Conservation (phyloP, 306 rosid species). For the Crataegus laevigata region DNA sequence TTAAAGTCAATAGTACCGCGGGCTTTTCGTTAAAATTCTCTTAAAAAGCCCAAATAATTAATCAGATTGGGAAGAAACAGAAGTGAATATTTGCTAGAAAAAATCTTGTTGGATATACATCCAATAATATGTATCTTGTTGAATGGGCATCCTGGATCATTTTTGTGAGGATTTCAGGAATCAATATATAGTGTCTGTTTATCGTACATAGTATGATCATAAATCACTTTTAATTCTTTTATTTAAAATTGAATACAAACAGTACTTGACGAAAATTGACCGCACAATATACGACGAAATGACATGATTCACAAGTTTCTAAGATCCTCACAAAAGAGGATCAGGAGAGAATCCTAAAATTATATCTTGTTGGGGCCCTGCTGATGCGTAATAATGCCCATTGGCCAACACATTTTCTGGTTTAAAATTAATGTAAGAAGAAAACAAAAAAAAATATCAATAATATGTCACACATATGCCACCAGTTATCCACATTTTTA, state of each 20-base stretch:
- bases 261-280: too few species aligned
- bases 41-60: not conserved
- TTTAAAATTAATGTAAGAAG: not conserved
- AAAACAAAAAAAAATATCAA: not conserved
- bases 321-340: too few species aligned
- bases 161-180: fast-evolving
- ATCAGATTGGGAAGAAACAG: not conserved
- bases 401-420: not conserved
- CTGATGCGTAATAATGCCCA: not conserved
- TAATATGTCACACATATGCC: not conserved
- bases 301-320: fast-evolving
- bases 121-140: not conserved
- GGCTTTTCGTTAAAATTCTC: too few species aligned
- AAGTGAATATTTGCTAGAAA: conserved; percentile 2
- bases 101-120: not conserved
- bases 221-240: too few species aligned
- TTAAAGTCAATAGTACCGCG: too few species aligned
- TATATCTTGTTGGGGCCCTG: conserved; percentile 20
- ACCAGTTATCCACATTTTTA: fast-evolving
- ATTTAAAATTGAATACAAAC: too few species aligned
- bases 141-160: too few species aligned
- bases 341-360: fast-evolving
- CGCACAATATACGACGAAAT: fast-evolving
- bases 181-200: too few species aligned
- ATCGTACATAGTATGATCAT: fast-evolving